Evolutionary conservation across 1,284 basidiomycete species (phyloP).

Genomic region (Waitea zeae): DNA sequence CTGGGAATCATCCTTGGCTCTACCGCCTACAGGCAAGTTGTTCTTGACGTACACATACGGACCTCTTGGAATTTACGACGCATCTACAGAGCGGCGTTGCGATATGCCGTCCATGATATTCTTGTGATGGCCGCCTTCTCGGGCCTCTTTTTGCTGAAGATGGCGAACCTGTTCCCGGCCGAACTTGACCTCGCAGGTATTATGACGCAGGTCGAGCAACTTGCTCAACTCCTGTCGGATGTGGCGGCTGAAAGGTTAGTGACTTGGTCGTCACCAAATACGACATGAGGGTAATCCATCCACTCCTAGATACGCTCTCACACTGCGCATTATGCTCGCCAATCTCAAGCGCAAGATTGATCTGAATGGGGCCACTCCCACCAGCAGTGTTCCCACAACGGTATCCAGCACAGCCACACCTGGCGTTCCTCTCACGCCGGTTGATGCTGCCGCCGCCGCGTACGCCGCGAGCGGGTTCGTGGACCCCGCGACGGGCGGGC

Average conservation of each 20-base stretch:
- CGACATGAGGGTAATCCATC: too few relatives aligned
- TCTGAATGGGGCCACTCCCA: too few relatives aligned
- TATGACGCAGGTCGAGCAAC: slow-evolving; percentile 65
- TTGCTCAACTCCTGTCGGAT: slow-evolving; percentile 67
- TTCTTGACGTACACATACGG: slow-evolving; percentile 2
- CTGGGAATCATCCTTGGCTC: slow-evolving; percentile 67
- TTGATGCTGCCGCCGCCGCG: slow-evolving; percentile 36
- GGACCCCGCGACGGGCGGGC: slow-evolving; percentile 33
- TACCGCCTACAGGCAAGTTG: slow-evolving; percentile 49
- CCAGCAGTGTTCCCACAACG: too few relatives aligned
- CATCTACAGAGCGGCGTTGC: slow-evolving; percentile 51
- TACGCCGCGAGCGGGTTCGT: slow-evolving; percentile 22
- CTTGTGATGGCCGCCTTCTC: slow-evolving; percentile 87
- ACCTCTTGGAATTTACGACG: slow-evolving; percentile 1
- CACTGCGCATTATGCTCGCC: slow-evolving; percentile 79
- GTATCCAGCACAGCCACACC: slow-evolving; percentile 26
- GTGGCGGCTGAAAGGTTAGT: slow-evolving; percentile 71
- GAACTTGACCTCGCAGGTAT: slow-evolving; percentile 65
- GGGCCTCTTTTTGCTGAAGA: slow-evolving; percentile 83
- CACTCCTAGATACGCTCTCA: slow-evolving; percentile 60
- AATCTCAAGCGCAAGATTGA: slow-evolving; percentile 78
- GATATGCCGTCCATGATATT: slow-evolving; percentile 86
- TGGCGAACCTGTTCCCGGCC: slow-evolving; percentile 71
- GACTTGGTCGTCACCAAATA: not conserved
- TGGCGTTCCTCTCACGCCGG: slow-evolving; percentile 29